phyloP scores from a whole-genome alignment of 345 rosid species.

The Acer saccharum region DNA sequence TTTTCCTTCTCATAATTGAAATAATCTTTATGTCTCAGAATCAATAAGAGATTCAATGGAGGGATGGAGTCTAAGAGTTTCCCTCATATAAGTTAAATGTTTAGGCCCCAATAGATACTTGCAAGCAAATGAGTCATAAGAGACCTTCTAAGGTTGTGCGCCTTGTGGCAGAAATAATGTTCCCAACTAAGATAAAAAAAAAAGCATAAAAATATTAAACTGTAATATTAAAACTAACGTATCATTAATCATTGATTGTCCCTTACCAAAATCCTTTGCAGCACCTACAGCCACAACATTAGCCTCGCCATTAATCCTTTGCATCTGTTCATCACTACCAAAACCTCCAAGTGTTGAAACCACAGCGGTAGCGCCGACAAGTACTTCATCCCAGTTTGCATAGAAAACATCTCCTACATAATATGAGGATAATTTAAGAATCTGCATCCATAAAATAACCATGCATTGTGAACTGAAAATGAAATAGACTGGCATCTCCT shows the following conservation, averaged over 20 bases:
- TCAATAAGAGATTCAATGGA: background rate
- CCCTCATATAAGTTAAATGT: background rate
- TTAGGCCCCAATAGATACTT: conserved; percentile 4
- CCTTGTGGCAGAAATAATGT: background rate
- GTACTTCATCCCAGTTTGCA: conserved; percentile 92
- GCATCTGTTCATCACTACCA: conserved; percentile 92
- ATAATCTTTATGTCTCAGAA: background rate
- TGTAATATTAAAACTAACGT: background rate
- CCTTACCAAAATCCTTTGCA: conserved; percentile 80
- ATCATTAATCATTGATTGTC: conserved; percentile 12
- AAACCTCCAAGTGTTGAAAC: conserved; percentile 94
- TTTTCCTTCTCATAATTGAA: background rate
- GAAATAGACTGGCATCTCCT: background rate
- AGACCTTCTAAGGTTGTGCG: background rate
- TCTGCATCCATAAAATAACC: conserved; percentile 1
- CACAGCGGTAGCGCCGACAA: conserved; percentile 82
- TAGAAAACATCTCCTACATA: conserved; percentile 90
- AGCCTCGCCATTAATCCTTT: conserved; percentile 88
- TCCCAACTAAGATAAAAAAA: background rate
- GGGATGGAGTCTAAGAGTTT: background rate
- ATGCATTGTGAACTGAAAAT: conserved; percentile 1
- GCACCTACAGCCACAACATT: conserved; percentile 77
- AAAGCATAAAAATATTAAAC: background rate
- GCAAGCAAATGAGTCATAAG: background rate
- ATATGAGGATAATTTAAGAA: conserved; percentile 11